Conservation (phyloP, 805 yeast species). For the Yarrowia keelungensis region DNA sequence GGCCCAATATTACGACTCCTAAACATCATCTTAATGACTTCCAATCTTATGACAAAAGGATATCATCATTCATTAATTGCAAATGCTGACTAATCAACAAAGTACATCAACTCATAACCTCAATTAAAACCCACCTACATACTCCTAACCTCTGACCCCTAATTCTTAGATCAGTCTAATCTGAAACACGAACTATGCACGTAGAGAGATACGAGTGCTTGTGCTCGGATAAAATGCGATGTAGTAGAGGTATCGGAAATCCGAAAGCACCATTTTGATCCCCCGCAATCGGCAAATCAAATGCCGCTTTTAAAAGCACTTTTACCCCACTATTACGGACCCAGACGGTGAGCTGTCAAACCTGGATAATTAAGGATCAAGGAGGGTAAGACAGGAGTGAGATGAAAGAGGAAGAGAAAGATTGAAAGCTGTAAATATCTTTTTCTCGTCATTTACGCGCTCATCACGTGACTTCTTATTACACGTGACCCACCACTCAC, state of each 20-base stretch:
- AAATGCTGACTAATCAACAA: too few species aligned
- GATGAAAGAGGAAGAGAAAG: too few species aligned
- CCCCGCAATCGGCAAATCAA: background rate
- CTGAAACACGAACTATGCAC: slow-evolving; percentile 24
- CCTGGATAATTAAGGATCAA: background rate
- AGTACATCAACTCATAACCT: too few species aligned
- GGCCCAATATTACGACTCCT: too few species aligned
- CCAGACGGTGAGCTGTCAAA: background rate
- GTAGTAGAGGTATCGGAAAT: too few species aligned
- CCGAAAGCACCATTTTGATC: background rate
- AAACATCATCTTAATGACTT: too few species aligned
- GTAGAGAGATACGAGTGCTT: background rate
- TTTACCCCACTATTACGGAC: background rate
- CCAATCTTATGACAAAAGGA: too few species aligned
- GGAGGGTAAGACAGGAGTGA: background rate
- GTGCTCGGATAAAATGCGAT: background rate
- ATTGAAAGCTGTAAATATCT: too few species aligned
- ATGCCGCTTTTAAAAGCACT: background rate
- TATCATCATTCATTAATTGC: too few species aligned
- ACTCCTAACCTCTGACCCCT: background rate
- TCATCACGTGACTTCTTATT: background rate
- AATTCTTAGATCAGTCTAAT: background rate
- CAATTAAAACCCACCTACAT: too few species aligned
- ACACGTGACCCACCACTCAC: background rate
- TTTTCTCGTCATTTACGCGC: too few species aligned